phyloP scores from a whole-genome alignment of 192 early-diverging fungal genomes.

The Podila clonocystis region DNA sequence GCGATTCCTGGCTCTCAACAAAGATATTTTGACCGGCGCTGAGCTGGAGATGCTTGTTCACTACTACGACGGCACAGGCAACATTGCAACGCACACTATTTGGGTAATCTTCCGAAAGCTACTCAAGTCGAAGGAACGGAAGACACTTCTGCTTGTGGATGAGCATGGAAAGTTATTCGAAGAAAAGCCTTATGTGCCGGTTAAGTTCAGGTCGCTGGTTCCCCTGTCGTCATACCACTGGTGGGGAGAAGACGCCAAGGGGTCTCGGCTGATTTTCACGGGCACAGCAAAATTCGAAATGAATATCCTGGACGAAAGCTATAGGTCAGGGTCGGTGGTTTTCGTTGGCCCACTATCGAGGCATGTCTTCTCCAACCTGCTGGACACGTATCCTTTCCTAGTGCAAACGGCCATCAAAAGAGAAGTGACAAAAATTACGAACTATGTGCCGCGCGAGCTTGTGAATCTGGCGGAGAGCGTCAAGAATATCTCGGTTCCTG shows the following conservation, averaged over 20 bases:
- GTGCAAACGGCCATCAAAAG: too few relatives aligned
- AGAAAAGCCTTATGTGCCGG: slow-evolving; percentile 17
- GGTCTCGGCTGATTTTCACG: slow-evolving; percentile 39
- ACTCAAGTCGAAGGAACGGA: slow-evolving; percentile 12
- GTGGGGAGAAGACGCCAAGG: slow-evolving; percentile 30
- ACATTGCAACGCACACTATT: neutral
- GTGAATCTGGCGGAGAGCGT: too few relatives aligned
- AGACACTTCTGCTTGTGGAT: slow-evolving; percentile 40
- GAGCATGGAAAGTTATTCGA: slow-evolving; percentile 38
- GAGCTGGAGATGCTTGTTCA: too few relatives aligned
- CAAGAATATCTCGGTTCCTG: too few relatives aligned
- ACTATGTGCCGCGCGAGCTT: too few relatives aligned
- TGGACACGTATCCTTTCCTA: too few relatives aligned
- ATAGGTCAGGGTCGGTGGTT: slow-evolving; percentile 7
- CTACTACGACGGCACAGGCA: neutral
- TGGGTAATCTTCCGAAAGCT: neutral
- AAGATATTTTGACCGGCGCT: too few relatives aligned
- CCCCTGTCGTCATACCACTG: slow-evolving; percentile 21
- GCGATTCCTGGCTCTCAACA: too few relatives aligned
- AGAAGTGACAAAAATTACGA: too few relatives aligned
- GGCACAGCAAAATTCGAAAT: slow-evolving; percentile 36
- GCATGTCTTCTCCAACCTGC: too few relatives aligned
- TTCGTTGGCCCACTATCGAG: slow-evolving; percentile 36
- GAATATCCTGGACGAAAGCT: slow-evolving; percentile 19
- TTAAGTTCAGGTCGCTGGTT: slow-evolving; percentile 9